These are phyloP conservation scores for Chrysopogon serrulatus DNA, from an alignment of 176 grass and related monocot species.

Conservation along the genomic window DNA sequence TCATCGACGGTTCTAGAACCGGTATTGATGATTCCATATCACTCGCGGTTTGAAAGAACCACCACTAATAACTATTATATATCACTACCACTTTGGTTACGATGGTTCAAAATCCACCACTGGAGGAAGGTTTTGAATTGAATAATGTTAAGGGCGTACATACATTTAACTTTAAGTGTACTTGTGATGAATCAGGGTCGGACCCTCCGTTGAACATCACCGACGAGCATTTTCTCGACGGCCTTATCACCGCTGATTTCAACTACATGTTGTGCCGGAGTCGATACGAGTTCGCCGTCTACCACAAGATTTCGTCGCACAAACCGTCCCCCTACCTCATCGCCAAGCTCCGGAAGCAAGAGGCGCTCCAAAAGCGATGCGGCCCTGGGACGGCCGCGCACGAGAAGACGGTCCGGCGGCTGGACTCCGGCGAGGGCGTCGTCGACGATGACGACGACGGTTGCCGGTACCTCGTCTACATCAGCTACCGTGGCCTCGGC, in stretches of 20 bases:
- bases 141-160: too few relatives aligned
- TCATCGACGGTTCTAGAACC: too few relatives aligned
- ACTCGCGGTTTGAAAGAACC: too few relatives aligned
- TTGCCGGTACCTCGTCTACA: constrained; percentile 68
- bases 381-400: constrained; percentile 51
- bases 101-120: too few relatives aligned
- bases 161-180: too few relatives aligned
- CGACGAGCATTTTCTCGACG: constrained; percentile 45
- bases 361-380: constrained; percentile 60
- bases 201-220: background rate
- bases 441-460: background rate
- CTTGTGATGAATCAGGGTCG: background rate
- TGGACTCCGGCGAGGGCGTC: constrained; percentile 23
- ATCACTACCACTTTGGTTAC: too few relatives aligned
- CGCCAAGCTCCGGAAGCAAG: constrained; percentile 46
- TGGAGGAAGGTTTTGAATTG: too few relatives aligned
- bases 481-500: constrained; percentile 60
- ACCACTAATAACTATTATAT: too few relatives aligned
- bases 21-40: too few relatives aligned
- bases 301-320: constrained; percentile 25
- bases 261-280: constrained; percentile 39
- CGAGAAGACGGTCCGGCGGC: constrained; percentile 19
- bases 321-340: constrained; percentile 43
- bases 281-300: constrained; percentile 36
- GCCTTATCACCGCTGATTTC: constrained; percentile 41